Percentiles rank a stretch among this genome's conserved stretches.
These are phyloP conservation scores for Rubia balearica DNA, from an alignment of 305 asterid genomes.

Conservation along the genomic window DNA sequence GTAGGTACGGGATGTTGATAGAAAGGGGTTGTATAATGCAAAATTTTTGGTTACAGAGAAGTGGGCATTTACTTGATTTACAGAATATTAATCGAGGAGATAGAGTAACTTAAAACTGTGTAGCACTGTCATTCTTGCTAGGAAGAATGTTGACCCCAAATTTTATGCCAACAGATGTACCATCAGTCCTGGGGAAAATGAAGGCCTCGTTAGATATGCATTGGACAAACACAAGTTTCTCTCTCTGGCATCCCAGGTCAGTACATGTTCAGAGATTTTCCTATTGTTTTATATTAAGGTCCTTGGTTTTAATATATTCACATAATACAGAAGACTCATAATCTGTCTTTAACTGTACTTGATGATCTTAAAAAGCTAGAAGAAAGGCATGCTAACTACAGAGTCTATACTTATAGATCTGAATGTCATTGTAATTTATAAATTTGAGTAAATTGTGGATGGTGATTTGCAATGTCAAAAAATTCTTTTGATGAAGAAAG, in stretches of 20 bases:
- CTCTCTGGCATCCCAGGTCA: conserved; percentile 83
- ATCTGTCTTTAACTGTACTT: conserved; percentile 1
- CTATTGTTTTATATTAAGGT: not conserved
- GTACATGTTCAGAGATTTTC: conserved; percentile 11
- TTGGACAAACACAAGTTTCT: conserved; percentile 72
- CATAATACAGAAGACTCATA: not conserved
- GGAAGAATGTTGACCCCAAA: not conserved
- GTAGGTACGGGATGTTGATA: not conserved
- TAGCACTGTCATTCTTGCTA: not conserved
- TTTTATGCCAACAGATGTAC: conserved; percentile 62
- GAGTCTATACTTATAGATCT: not conserved
- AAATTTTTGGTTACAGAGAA: not conserved
- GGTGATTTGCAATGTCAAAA: not conserved
- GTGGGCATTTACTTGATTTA: not conserved
- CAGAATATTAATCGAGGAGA: not conserved
- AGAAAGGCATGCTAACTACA: not conserved
- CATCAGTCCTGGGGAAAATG: conserved; percentile 98
- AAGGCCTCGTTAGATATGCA: conserved; percentile 91
- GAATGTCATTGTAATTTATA: not conserved
- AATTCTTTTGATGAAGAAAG: not conserved
- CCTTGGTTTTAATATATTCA: not conserved
- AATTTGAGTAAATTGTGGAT: not conserved
- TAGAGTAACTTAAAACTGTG: not conserved
- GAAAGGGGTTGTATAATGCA: not conserved
- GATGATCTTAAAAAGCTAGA: not conserved